Percentiles rank a stretch among this genome's conserved stretches.
Evolutionary conservation across 2,329 filamentous ascomycete genomes (phyloP).

Genomic region (Fusarium albosuccineum): DNA sequence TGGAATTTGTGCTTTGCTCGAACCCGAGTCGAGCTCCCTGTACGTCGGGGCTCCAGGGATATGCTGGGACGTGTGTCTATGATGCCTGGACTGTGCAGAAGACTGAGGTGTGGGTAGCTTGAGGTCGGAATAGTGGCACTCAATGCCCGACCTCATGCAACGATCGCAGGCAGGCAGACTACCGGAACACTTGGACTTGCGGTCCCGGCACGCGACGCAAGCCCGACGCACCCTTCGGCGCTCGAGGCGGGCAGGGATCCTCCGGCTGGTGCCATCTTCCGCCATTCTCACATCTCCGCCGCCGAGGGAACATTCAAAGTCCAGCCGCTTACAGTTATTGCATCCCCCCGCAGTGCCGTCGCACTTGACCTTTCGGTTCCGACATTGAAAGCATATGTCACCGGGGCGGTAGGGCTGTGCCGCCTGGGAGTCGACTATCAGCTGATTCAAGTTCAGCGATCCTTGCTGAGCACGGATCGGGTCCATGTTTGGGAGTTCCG

Average conservation of each 20-base stretch:
- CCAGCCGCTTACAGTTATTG: conserved; percentile 20
- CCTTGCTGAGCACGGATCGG: no score
- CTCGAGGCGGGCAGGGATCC: background rate
- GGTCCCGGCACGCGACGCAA: conserved; percentile 20
- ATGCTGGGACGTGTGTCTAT: no score
- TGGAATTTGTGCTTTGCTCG: no score
- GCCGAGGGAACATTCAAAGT: conserved; percentile 2
- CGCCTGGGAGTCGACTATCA: no score
- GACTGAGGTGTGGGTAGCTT: background rate
- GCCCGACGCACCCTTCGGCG: conserved; percentile 22
- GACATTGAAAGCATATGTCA: conserved; percentile 31
- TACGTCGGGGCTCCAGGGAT: no score
- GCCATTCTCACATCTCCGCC: no score
- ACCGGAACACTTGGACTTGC: conserved; percentile 27
- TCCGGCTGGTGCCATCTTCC: no score
- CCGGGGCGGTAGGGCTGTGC: no score
- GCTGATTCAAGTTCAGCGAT: no score
- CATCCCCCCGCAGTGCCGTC: conserved; percentile 16
- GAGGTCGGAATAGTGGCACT: conserved; percentile 17
- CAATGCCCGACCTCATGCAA: background rate
- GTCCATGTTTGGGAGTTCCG: no score
- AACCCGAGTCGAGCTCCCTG: no score
- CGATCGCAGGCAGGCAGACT: conserved; percentile 13
- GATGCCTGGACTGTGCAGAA: no score
- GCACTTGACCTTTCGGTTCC: conserved; percentile 30